Conservation (phyloP, 306 rosid species). For the Dryas octopetala region DNA sequence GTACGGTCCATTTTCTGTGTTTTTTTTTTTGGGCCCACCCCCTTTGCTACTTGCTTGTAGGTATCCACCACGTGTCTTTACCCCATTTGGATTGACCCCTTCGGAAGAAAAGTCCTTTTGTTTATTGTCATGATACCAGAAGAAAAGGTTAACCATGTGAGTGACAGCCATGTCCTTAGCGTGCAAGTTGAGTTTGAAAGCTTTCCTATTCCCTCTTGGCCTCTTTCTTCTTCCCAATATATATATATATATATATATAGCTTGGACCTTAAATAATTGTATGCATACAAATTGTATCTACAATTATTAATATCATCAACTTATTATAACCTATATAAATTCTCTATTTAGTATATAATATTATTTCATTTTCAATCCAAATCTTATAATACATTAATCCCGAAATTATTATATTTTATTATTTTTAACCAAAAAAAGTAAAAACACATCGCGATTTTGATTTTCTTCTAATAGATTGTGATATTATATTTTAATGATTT, state of each 20-base stretch:
- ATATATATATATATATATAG: background rate
- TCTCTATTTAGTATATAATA: too few species aligned
- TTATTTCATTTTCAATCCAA: too few species aligned
- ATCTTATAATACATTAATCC: too few species aligned
- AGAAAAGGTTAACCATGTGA: constrained; percentile 44
- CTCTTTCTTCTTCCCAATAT: background rate
- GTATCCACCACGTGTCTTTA: constrained; percentile 37
- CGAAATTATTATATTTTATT: too few species aligned
- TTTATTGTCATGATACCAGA: constrained; percentile 12
- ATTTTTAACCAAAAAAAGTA: too few species aligned
- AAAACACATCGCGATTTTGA: too few species aligned
- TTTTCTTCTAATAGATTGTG: too few species aligned
- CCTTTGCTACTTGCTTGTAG: constrained; percentile 30
- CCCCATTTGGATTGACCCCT: constrained; percentile 41
- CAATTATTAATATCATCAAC: background rate
- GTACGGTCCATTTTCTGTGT: constrained; percentile 8
- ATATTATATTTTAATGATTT: too few species aligned
- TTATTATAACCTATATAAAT: too few species aligned
- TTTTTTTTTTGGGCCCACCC: background rate
- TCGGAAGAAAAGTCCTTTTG: constrained; percentile 9
- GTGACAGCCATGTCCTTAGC: constrained; percentile 45
- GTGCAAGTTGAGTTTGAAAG: constrained; percentile 17
- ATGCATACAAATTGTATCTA: background rate
- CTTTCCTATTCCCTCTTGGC: background rate
- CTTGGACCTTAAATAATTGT: background rate